A percentile compares a stretch with the other conserved stretches of the same genome.
Evolutionary conservation across 2,329 filamentous ascomycete genomes (phyloP).

Genomic region (Epichloe hybrida): DNA sequence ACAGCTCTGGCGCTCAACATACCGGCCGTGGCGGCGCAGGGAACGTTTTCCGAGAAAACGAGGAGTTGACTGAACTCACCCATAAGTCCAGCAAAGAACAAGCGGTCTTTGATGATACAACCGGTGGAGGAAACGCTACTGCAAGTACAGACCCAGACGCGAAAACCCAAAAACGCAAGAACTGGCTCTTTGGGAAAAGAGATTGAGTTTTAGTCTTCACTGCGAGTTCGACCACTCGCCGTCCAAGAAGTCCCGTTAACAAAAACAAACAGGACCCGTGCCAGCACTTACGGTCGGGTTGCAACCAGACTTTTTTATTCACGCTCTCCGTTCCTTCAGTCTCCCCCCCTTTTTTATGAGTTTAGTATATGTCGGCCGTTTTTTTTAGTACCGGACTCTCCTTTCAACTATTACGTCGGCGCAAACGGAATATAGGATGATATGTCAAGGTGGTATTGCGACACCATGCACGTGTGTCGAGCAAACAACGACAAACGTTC

Average conservation of each 20-base stretch:
- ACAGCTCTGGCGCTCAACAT: slow-evolving; percentile 46
- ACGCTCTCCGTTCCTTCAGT: too few species aligned
- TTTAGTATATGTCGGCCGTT: too few species aligned
- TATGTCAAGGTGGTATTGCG: too few species aligned
- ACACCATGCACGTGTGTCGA: too few species aligned
- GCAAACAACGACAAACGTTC: too few species aligned
- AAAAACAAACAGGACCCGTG: neutral
- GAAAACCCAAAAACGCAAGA: slow-evolving; percentile 30
- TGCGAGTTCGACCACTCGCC: neutral
- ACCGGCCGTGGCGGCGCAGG: slow-evolving; percentile 64
- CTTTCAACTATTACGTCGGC: too few species aligned
- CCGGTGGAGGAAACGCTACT: neutral
- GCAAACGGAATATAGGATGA: too few species aligned
- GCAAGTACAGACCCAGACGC: slow-evolving; percentile 8
- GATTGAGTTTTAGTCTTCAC: slow-evolving; percentile 14
- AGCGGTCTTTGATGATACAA: slow-evolving; percentile 18
- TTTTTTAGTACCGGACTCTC: too few species aligned
- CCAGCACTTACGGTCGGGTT: too few species aligned
- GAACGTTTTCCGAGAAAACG: slow-evolving; percentile 46
- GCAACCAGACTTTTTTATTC: too few species aligned
- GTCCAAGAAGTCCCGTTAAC: neutral
- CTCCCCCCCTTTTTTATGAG: too few species aligned
- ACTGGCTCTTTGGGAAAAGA: slow-evolving; percentile 37
- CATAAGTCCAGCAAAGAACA: slow-evolving; percentile 17
- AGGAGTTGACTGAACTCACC: slow-evolving; percentile 23